Base-by-base conservation (phyloP, 2,329 filamentous ascomycete genomes). In the Exophiala sp. region DNA sequence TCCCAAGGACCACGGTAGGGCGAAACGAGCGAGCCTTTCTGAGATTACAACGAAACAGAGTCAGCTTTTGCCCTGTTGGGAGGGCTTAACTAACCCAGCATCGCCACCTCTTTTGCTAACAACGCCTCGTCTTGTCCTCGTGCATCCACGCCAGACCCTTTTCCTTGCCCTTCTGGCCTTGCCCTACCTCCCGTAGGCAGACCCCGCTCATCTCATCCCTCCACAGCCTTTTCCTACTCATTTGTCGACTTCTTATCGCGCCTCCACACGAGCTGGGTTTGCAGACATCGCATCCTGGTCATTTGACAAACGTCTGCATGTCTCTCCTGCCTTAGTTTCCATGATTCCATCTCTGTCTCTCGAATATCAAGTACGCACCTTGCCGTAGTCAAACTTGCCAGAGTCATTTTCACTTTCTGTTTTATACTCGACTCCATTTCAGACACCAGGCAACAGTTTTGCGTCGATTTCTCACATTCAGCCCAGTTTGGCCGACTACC, bases 291-390 rank as follows among this genome's bases (percentile, higher is more conserved):
- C 43, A 46, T 41, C 42, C 50, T 36, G 21, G 50, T 52, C 50
- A 14, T 41, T 46, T 20, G 18, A 43, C n/a, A 43, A 11, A 5
- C 41, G 50, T 34, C 50, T 41, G 50, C 50, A 47, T 43, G 42
- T 29, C 40, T 21, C 35, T 47, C 44, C 24, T 20, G 42, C 20
- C 36, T 24, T 14, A 29, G 32, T n/a, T 32, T 36, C 50, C 43
- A 52, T 40, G 34, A 35, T 40, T 41, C 20, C 43, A 33, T 43
- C 32, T 38, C 44, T 41, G 47, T 40, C 11, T 29, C 24, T 51
- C 47, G 43, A 55, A 58, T 58, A 58, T 58, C 55, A 54, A 56
- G 29, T 39, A 47, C 44, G 41, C 54, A 50, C 43, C 51, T 54
- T 58, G 50, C 55, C 51, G 55, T 54, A 51, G 51, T 52, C 40